These are phyloP conservation scores for Phytophthora foliorum DNA, from an alignment of 352 stramenopile species.

Conservation along the genomic window DNA sequence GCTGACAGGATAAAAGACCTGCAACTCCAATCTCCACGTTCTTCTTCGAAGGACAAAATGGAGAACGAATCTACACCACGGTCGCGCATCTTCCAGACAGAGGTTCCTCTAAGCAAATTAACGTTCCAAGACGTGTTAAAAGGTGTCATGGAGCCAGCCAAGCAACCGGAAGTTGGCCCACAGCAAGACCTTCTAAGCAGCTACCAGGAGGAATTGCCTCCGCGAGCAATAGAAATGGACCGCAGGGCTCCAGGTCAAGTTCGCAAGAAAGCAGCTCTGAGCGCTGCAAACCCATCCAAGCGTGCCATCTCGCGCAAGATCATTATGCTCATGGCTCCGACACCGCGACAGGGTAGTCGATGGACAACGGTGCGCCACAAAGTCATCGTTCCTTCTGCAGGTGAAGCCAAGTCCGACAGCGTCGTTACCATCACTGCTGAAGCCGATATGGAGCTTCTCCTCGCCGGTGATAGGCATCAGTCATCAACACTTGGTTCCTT, in stretches of 20 bases:
- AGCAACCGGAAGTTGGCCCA: slow-evolving; percentile 2
- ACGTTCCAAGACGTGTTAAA: slow-evolving; percentile 1
- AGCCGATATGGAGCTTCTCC: slow-evolving; percentile 24
- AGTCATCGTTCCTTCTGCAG: slow-evolving; percentile 15
- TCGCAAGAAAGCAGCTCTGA: slow-evolving; percentile 24
- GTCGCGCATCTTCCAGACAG: slow-evolving; percentile 28
- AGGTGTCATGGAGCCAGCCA: background rate
- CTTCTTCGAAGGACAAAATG: background rate
- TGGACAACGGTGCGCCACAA: slow-evolving; percentile 38
- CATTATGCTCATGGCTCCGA: slow-evolving; percentile 23
- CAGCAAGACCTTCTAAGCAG: slow-evolving; percentile 25
- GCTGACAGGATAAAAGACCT: background rate
- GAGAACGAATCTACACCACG: slow-evolving; percentile 14
- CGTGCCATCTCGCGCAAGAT: slow-evolving; percentile 32
- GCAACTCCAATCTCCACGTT: background rate
- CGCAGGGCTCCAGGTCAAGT: slow-evolving; percentile 29
- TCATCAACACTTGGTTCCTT: background rate
- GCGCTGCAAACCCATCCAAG: slow-evolving; percentile 24
- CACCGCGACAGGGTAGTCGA: slow-evolving; percentile 28
- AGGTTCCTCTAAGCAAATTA: slow-evolving; percentile 18
- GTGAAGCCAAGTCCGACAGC: slow-evolving; percentile 7
- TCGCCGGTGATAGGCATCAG: slow-evolving; percentile 3
- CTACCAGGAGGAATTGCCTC: slow-evolving; percentile 31
- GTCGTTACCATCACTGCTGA: slow-evolving; percentile 27
- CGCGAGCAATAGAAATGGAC: slow-evolving; percentile 29